A percentile compares a stretch with the other conserved stretches of the same genome.
These are phyloP conservation scores for Neofusicoccum laricinum DNA, from an alignment of 2,329 filamentous ascomycete species.

Conservation along the genomic window DNA sequence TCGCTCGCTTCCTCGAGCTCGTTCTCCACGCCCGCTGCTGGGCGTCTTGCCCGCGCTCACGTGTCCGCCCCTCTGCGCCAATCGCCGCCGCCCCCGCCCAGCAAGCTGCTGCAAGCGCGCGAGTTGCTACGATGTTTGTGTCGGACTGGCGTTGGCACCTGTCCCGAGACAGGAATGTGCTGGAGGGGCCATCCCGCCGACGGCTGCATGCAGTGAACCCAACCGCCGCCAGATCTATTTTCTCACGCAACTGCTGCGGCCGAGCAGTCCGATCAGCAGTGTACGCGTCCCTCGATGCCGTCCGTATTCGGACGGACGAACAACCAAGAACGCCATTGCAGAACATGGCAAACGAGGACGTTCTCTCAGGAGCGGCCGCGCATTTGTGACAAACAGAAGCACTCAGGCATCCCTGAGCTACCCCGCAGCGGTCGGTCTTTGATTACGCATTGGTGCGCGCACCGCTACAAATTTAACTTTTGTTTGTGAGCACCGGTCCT, in stretches of 20 bases:
- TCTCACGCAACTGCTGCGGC: background rate
- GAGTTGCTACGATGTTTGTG: background rate
- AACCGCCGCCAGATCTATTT: background rate
- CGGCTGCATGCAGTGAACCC: background rate
- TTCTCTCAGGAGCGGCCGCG: background rate
- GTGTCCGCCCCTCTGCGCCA: background rate
- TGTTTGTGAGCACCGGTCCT: background rate
- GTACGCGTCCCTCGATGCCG: background rate
- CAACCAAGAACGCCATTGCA: background rate
- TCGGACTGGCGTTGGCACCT: background rate
- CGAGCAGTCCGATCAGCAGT: background rate
- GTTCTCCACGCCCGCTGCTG: background rate
- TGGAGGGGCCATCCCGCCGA: background rate
- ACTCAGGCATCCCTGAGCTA: background rate
- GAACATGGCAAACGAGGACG: background rate
- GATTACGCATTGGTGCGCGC: background rate
- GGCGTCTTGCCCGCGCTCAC: background rate
- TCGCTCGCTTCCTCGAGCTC: background rate
- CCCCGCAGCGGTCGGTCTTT: background rate
- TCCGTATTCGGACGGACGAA: background rate
- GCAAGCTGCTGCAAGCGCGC: background rate
- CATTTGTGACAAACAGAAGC: background rate
- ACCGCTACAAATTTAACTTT: constrained; percentile 1
- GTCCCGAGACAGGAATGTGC: background rate
- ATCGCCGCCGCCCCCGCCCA: background rate